Percentiles rank a stretch among this genome's conserved stretches.
Conservation (phyloP, 768 basidiomycete species). For the Mycena olivaceomarginata region DNA sequence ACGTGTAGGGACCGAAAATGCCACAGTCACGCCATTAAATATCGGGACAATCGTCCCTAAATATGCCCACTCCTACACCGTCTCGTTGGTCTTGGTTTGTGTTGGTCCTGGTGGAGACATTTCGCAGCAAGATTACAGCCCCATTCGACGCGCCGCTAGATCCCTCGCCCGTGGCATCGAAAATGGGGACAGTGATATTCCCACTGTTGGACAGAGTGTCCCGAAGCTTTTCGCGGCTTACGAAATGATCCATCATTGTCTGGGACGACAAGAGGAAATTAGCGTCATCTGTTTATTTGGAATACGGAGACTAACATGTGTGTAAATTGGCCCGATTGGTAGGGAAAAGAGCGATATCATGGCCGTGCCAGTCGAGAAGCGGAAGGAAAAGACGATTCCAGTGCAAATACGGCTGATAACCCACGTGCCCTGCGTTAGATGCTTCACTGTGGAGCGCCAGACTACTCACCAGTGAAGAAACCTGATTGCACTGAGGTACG, state of each 20-base stretch:
- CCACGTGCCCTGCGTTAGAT: no score
- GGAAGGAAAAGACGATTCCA: no score
- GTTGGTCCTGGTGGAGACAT: no score
- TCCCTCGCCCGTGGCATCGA: not conserved
- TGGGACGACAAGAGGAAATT: not conserved
- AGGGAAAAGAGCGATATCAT: not conserved
- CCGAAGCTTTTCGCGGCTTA: not conserved
- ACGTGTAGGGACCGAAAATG: no score
- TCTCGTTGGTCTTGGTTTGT: no score
- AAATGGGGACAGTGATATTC: not conserved
- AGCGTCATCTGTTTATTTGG: not conserved
- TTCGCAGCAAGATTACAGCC: not conserved
- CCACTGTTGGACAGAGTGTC: not conserved
- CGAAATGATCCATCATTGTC: conserved; percentile 3
- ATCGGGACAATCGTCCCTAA: no score
- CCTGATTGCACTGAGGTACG: no score
- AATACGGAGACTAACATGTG: not conserved
- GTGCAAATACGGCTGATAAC: no score
- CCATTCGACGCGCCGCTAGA: not conserved
- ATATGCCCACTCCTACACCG: no score
- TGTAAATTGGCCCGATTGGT: not conserved
- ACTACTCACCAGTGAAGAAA: no score
- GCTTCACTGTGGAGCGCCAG: no score
- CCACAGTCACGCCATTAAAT: no score
- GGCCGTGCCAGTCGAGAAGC: not conserved